A percentile compares a stretch with the other conserved stretches of the same genome.
These are phyloP conservation scores for Microbotryomycetes sp. DNA, from an alignment of 1,284 basidiomycete genomes.

Conservation along the genomic window DNA sequence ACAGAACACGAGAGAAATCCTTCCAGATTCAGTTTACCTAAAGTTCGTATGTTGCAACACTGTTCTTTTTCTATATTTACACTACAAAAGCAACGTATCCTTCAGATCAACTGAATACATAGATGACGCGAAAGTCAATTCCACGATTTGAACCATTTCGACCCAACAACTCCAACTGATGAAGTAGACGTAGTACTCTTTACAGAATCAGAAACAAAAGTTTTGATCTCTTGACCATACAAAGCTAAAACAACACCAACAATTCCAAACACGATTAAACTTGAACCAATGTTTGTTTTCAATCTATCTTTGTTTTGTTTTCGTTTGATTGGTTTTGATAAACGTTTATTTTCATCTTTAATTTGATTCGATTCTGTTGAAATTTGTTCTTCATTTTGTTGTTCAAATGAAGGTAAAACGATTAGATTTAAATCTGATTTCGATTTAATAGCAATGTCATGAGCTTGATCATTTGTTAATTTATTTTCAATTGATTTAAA, in stretches of 20 bases:
- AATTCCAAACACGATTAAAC: neutral
- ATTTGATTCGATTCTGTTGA: neutral
- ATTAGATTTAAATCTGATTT: constrained; percentile 25
- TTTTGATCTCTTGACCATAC: neutral
- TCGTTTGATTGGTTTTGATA: too few species aligned
- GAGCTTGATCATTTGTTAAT: constrained; percentile 29
- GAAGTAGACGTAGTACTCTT: too few species aligned
- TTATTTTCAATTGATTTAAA: neutral
- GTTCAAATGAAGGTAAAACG: constrained; percentile 12
- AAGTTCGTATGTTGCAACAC: too few species aligned
- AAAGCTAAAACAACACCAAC: neutral
- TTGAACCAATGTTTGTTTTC: neutral
- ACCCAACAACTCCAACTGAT: too few species aligned
- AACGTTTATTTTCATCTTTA: neutral
- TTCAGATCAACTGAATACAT: too few species aligned
- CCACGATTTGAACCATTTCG: too few species aligned
- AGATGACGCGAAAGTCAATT: too few species aligned
- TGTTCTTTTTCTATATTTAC: too few species aligned
- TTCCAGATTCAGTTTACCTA: too few species aligned
- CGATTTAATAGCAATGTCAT: constrained; percentile 26
- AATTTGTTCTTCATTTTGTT: constrained; percentile 6
- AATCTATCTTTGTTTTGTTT: neutral
- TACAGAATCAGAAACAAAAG: too few species aligned
- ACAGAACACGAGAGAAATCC: too few species aligned
- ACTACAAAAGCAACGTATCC: too few species aligned